phyloP scores from a whole-genome alignment of 2,329 filamentous ascomycete genomes.

The Paecilomyces variotii region DNA sequence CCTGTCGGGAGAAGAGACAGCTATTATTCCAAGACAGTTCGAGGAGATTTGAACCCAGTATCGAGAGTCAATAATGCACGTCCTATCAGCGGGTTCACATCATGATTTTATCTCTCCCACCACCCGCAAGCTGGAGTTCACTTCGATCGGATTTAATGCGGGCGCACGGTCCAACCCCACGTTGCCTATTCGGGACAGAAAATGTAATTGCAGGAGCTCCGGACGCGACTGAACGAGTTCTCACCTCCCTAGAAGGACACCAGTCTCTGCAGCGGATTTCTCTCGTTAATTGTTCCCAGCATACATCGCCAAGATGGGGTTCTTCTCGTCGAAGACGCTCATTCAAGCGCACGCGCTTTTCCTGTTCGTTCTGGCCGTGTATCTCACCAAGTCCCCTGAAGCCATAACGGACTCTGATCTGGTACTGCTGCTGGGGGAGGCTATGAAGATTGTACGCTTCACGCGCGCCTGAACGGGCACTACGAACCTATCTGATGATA shows the following conservation, averaged over 20 bases:
- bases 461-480: conserved; percentile 3
- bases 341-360: conserved; percentile 76
- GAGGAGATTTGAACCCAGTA: background rate
- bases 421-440: conserved; percentile 73
- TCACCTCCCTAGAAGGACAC: background rate
- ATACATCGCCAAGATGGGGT: conserved; percentile 52
- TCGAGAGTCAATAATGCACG: background rate
- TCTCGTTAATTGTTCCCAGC: background rate
- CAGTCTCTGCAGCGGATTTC: background rate
- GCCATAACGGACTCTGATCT: conserved; percentile 70
- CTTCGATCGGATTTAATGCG: background rate
- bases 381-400: conserved; percentile 68
- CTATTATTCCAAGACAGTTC: conserved; percentile 2
- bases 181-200: background rate
- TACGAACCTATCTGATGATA: conserved; percentile 1
- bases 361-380: conserved; percentile 74
- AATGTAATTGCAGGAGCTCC: conserved; percentile 3
- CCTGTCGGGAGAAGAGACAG: background rate
- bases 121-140: background rate
- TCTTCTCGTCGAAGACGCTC: conserved; percentile 72
- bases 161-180: conserved; percentile 1
- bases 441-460: conserved; percentile 63
- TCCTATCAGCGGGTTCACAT: background rate
- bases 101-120: background rate
- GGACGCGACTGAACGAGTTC: background rate